Conservation (phyloP, 169 alveolate species). For the Plasmodium reichenowi region DNA sequence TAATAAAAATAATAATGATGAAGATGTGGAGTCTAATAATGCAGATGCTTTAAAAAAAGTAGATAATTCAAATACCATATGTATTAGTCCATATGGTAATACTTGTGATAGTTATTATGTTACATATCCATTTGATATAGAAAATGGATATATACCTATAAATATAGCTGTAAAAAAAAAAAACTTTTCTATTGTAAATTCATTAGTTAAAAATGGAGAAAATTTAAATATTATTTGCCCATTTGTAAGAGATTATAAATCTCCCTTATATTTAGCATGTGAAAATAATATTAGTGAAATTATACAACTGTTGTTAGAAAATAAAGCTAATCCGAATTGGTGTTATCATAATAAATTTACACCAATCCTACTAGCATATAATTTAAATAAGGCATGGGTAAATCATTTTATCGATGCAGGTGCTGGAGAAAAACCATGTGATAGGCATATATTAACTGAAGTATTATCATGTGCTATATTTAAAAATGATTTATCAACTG, state of each 20-base stretch:
- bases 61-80: slow-evolving; percentile 39
- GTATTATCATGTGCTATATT: slow-evolving; percentile 87
- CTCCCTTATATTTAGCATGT: slow-evolving; percentile 92
- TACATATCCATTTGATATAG: slow-evolving; percentile 72
- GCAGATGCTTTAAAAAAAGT: slow-evolving; percentile 29
- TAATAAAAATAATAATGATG: slow-evolving; percentile 16
- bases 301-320: slow-evolving; percentile 85
- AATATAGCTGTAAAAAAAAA: slow-evolving; percentile 76
- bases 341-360: slow-evolving; percentile 85
- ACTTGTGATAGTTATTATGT: slow-evolving; percentile 73
- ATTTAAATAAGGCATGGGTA: slow-evolving; percentile 86
- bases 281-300: slow-evolving; percentile 85
- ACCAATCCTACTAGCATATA: slow-evolving; percentile 89
- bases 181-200: slow-evolving; percentile 78
- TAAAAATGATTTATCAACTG: slow-evolving; percentile 84
- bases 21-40: slow-evolving; percentile 41
- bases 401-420: slow-evolving; percentile 89
- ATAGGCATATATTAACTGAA: slow-evolving; percentile 87
- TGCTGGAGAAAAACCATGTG: slow-evolving; percentile 86
- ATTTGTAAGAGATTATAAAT: slow-evolving; percentile 85
- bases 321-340: slow-evolving; percentile 92
- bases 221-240: slow-evolving; percentile 85
- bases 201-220: slow-evolving; percentile 84
- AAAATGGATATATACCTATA: slow-evolving; percentile 80
- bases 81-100: slow-evolving; percentile 76